Evolutionary conservation across 208 protist species (phyloP).

Genomic region (Trypanosoma boissoni): DNA sequence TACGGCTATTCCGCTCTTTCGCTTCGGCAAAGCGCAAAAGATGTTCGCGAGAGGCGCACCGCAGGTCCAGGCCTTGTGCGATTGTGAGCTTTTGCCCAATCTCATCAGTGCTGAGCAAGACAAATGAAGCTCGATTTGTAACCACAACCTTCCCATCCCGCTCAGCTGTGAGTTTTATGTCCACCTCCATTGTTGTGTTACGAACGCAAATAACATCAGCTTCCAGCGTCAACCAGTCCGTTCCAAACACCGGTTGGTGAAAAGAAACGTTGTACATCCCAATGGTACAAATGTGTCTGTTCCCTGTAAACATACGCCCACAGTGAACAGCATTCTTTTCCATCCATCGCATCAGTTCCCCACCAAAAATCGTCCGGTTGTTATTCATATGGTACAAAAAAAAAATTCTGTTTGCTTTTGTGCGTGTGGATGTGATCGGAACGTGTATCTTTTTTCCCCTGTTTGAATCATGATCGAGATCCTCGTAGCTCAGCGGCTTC

Average conservation of each 20-base stretch:
- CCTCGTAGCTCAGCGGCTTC: constrained; percentile 32
- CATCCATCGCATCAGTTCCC: constrained; percentile 92
- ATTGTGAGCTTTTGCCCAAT: constrained; percentile 80
- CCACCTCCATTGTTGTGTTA: constrained; percentile 91
- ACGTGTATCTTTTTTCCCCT: constrained; percentile 47
- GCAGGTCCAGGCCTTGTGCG: constrained; percentile 63
- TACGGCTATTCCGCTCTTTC: constrained; percentile 46
- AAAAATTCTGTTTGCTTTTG: constrained; percentile 83
- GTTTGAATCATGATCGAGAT: constrained; percentile 69
- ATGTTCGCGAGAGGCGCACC: constrained; percentile 62
- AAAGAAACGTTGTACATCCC: constrained; percentile 91
- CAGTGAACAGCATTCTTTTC: constrained; percentile 87
- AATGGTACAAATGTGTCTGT: constrained; percentile 83
- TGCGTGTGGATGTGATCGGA: constrained; percentile 46
- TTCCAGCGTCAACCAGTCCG: constrained; percentile 85
- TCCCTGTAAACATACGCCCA: constrained; percentile 84
- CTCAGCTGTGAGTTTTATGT: constrained; percentile 72
- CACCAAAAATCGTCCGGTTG: constrained; percentile 93
- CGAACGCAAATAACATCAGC: constrained; percentile 84
- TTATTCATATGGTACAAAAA: constrained; percentile 85
- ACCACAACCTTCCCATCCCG: constrained; percentile 46
- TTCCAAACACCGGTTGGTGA: constrained; percentile 76
- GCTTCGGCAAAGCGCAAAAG: constrained; percentile 69
- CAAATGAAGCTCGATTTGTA: constrained; percentile 86
- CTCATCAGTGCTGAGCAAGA: constrained; percentile 82